phyloP scores from a whole-genome alignment of 73 alveolate species.

The Tetrahymena elliotti region DNA sequence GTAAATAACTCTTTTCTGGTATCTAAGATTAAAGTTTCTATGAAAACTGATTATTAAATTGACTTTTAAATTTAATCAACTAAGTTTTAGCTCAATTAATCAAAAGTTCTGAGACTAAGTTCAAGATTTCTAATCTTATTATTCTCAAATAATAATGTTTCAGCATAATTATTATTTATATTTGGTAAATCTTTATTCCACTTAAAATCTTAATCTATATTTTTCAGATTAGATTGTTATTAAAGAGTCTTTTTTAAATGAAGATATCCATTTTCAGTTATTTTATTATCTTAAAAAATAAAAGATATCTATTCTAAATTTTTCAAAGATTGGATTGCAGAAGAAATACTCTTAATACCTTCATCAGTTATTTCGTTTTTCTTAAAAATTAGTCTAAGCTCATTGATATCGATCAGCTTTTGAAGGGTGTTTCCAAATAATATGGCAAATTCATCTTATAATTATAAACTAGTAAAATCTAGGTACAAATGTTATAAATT shows the following conservation, averaged over 20 bases:
- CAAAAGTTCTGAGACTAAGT: neutral
- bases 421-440: neutral
- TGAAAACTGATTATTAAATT: neutral
- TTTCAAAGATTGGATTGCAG: neutral
- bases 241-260: neutral
- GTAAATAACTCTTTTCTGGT: neutral
- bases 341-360: neutral
- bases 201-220: neutral
- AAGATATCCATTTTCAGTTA: neutral
- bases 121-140: neutral
- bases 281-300: too few species aligned
- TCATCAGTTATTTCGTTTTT: neutral
- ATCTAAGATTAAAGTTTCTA: neutral
- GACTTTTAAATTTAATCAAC: neutral
- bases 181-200: neutral
- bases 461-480: neutral
- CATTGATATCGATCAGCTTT: neutral
- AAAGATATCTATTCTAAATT: neutral
- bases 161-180: neutral
- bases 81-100: neutral
- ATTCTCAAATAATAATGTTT: neutral
- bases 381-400: neutral
- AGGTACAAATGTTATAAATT: neutral
- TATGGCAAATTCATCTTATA: neutral
- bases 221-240: neutral